Evolutionary conservation across 768 basidiomycete species (phyloP), one percentile per base, ranked within the genome.

Genomic region (Hygrocybe coccinea): DNA sequence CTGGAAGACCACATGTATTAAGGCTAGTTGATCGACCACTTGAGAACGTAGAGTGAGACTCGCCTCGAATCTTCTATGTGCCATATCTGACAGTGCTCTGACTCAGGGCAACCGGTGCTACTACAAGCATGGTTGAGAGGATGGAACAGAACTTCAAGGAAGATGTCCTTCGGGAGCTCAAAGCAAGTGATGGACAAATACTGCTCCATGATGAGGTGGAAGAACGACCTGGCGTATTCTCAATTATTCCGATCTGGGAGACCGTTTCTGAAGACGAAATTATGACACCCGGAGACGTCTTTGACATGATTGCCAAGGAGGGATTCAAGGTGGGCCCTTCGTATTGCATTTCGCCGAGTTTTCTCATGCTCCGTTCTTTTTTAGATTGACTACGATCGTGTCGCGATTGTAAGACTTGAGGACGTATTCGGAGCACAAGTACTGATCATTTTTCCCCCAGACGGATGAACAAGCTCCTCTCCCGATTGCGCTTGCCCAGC

Each of bases 381-480:
- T 25, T 54, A 92, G 85, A 88, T 95, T 50, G 82, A 94, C 64
- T 93, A 93, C 65, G 85, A 79, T 54, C 84, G 93, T n/a, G 81
- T 95, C 21, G 88, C 95, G 12, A 93, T 98, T 62, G 92, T 94
- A 66, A 61, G 87, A 74, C 6, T 21, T 22, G n/a, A 39, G 49
- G 24, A 15, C 21, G 12, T 43, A 56, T 8, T 17, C 19, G 49
- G 14, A 48, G 22, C 9, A 52, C 61, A 59, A 21, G 61, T 50
- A 35, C n/a, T 50, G 9, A 24, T 58, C 52, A 7, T 59, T n/a
- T 61, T 21, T 19, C 35, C 29, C 41, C 5, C 60, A 95, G 91
- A 97, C 94, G 7, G 95, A 98, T 63, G 95, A 99, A 67, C 95
- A 95, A 73, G 92, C 95, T 0, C 95, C 95, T 0, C 77, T 98